Evolutionary conservation across 306 rosid species (phyloP), one percentile per base, ranked within the genome.

Genomic region (Ammopiptanthus mongolicus): DNA sequence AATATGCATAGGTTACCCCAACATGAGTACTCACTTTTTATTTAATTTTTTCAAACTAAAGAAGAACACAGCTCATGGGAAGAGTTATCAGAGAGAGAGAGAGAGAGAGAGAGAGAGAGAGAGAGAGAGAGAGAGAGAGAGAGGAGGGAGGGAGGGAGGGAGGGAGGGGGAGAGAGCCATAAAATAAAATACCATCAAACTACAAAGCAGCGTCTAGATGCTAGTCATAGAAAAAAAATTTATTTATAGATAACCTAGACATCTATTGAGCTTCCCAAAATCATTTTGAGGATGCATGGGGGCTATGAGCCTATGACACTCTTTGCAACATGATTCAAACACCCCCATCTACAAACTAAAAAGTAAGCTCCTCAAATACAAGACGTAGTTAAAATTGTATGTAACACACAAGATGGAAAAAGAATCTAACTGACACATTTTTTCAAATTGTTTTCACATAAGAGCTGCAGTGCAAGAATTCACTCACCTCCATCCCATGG

Each of bases 401-500:
- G 5, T 55, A 50, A 23, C 10, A 42, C 17, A 57, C 21, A 65
- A 56, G 36, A 19, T 15, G 58, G 61, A 8, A 58, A 44, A 63
- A 71, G 15, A 72, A 61, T 23, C 59, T n/a, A 51, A 11, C 62
- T 44, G 39, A 66, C 39, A 39, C 19, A 66, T 7, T 28, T 56
- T 56, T 47, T 47, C 39, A 36, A 52, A 28, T 18, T 29, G 14
- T 13, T 37, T 71, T 56, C 9, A 28, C 57, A 41, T 22, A 21
- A 19, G 14, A 44, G 6, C 0, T 74, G 28, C 5, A 0, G 55
- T 19, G n/a, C 52, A 46, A 47, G 47, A 13, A 63, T 46, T 31
- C 23, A 70, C 86, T 79, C 66, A 83, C 86, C 86, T 75, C 86
- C 84, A 58, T 83, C 86, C 86, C 86, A 83, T 15, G 86, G 83